Evolutionary conservation across 2,329 filamentous ascomycete genomes (phyloP).

Genomic region (Nemania diffusa): DNA sequence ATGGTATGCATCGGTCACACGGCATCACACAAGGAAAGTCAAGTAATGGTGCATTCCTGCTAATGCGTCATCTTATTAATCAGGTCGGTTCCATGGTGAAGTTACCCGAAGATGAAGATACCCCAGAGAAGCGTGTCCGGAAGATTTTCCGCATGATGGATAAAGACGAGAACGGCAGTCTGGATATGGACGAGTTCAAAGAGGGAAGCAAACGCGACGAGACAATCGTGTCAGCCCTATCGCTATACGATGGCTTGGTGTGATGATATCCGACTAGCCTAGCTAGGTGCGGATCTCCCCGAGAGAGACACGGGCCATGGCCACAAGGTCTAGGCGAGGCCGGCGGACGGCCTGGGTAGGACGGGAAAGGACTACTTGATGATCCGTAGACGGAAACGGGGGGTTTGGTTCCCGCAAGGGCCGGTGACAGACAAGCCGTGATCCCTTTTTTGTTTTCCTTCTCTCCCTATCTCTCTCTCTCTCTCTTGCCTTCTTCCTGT

Average conservation of each 20-base stretch:
- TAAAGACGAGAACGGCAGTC: constrained; percentile 97
- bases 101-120: constrained; percentile 97
- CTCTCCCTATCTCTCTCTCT: constrained; percentile 22
- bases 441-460: constrained; percentile 24
- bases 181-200: constrained; percentile 99
- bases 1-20: constrained; percentile 73
- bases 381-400: constrained; percentile 26
- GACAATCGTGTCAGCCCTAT: constrained; percentile 97
- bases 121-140: constrained; percentile 94
- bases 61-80: constrained; percentile 2
- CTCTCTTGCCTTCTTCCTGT: constrained; percentile 22
- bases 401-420: constrained; percentile 8
- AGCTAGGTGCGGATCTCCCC: constrained; percentile 19
- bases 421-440: constrained; percentile 14
- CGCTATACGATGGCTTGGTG: constrained; percentile 94
- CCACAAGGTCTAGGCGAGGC: constrained; percentile 7
- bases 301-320: constrained; percentile 1
- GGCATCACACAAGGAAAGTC: background rate
- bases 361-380: constrained; percentile 20
- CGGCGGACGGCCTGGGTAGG: constrained; percentile 16
- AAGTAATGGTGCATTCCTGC: constrained; percentile 25
- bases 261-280: constrained; percentile 54
- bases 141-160: constrained; percentile 99
- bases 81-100: constrained; percentile 99
- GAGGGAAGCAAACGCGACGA: constrained; percentile 99